These are phyloP conservation scores for Pterocarpus santalinus DNA, from an alignment of 306 rosid genomes.

Conservation along the genomic window DNA sequence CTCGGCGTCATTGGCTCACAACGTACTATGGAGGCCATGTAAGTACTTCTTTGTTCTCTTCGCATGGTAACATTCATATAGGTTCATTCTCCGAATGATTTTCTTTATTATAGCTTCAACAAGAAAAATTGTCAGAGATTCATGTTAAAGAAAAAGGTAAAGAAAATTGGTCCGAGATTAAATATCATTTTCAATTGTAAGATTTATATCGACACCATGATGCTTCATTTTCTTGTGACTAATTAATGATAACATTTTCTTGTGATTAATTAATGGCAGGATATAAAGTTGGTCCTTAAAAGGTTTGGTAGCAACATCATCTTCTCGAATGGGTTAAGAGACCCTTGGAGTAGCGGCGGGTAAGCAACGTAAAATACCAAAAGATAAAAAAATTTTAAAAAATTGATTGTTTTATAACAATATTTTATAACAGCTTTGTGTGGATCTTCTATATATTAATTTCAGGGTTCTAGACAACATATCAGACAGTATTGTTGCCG, in stretches of 20 bases:
- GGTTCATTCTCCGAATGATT: neutral
- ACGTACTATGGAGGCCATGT: slow-evolving; percentile 79
- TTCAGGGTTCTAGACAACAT: slow-evolving; percentile 60
- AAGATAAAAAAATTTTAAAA: no score
- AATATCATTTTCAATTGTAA: neutral
- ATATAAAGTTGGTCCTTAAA: slow-evolving; percentile 58
- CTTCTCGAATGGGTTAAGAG: slow-evolving; percentile 78
- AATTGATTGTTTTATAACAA: neutral
- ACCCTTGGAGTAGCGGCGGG: slow-evolving; percentile 76
- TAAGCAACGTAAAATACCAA: slow-evolving; percentile 17
- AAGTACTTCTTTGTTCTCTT: slow-evolving; percentile 27
- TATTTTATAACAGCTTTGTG: neutral
- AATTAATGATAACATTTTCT: neutral
- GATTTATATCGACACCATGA: neutral
- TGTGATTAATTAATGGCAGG: slow-evolving; percentile 49
- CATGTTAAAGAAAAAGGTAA: no score
- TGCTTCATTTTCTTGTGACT: neutral
- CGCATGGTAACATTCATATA: neutral
- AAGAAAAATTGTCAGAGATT: neutral
- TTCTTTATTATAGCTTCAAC: neutral
- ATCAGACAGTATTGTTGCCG: slow-evolving; percentile 58
- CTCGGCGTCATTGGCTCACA: slow-evolving; percentile 72
- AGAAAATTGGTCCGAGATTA: neutral
- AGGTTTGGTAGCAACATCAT: slow-evolving; percentile 73
- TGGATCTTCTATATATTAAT: neutral